phyloP scores from a whole-genome alignment of 306 rosid species.

The Rosa chinensis region DNA sequence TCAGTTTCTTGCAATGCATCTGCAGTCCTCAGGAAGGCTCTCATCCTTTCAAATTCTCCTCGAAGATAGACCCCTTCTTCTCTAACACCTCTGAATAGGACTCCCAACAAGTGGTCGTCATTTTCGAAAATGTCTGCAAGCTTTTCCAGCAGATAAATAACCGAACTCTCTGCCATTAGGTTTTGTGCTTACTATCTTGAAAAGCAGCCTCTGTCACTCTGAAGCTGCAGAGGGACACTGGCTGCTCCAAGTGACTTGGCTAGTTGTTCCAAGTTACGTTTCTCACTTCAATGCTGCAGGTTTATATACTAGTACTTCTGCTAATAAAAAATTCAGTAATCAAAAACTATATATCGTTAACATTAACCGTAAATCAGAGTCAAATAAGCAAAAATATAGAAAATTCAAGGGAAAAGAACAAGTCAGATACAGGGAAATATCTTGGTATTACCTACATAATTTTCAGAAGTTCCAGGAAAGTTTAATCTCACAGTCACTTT shows the following conservation, averaged over 20 bases:
- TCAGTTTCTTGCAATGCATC: constrained; percentile 36
- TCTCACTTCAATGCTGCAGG: not conserved
- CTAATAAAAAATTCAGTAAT: not conserved
- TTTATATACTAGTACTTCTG: constrained; percentile 2
- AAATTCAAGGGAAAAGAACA: not conserved
- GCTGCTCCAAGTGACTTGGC: constrained; percentile 14
- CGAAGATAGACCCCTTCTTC: constrained; percentile 33
- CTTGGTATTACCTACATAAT: not conserved
- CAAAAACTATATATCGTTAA: not conserved
- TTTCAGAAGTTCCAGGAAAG: not conserved
- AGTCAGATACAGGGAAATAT: not conserved
- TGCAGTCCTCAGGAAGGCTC: constrained; percentile 37
- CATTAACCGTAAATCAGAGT: not conserved
- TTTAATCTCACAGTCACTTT: not conserved
- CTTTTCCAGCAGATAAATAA: constrained; percentile 45
- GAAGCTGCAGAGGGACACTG: constrained; percentile 2
- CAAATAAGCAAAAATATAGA: not conserved
- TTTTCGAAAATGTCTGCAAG: constrained; percentile 37
- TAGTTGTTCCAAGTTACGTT: constrained; percentile 1
- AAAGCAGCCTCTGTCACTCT: not conserved
- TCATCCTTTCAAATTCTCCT: constrained; percentile 32
- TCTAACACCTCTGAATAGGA: constrained; percentile 38
- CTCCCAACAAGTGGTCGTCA: constrained; percentile 44
- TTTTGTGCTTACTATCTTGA: not conserved
- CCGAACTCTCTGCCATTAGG: constrained; percentile 57